Evolutionary conservation across 495 filamentous ascomycete genomes (phyloP).

Genomic region (Astrocystis sublimbata): DNA sequence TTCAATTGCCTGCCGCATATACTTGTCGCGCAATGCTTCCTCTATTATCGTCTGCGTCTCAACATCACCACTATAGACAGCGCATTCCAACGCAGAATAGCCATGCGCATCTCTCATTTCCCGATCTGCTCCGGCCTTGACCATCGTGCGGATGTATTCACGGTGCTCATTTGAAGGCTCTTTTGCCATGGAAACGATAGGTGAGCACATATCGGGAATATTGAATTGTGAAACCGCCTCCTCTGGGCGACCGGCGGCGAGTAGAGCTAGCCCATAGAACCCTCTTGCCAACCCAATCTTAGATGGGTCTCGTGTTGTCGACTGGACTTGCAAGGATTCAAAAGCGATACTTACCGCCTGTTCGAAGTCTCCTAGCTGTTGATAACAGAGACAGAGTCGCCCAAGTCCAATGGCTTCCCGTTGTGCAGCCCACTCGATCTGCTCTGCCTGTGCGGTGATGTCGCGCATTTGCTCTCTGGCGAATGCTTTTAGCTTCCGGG

Average conservation of each 20-base stretch:
- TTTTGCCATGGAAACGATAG: slow-evolving; percentile 36
- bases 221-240: slow-evolving; percentile 30
- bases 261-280: slow-evolving; percentile 13
- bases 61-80: slow-evolving; percentile 21
- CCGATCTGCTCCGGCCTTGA: slow-evolving; percentile 21
- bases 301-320: not conserved
- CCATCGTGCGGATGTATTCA: slow-evolving; percentile 27
- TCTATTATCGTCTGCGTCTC: slow-evolving; percentile 23
- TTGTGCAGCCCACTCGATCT: no score
- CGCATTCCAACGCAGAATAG: slow-evolving; percentile 37
- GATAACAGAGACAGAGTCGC: slow-evolving; percentile 26
- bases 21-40: slow-evolving; percentile 16
- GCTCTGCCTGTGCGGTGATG: no score
- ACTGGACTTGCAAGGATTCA: not conserved
- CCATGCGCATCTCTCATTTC: slow-evolving; percentile 29
- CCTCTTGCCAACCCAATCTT: slow-evolving; percentile 6
- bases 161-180: slow-evolving; percentile 36
- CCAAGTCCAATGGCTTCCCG: slow-evolving; percentile 21
- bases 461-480: not conserved
- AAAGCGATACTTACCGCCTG: not conserved
- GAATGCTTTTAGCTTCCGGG: not conserved
- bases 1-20: not conserved
- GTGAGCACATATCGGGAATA: slow-evolving; percentile 20
- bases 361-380: not conserved
- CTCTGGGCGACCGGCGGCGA: not conserved